Evolutionary conservation across 768 basidiomycete genomes (phyloP).

Genomic region (Grammothele lineata): DNA sequence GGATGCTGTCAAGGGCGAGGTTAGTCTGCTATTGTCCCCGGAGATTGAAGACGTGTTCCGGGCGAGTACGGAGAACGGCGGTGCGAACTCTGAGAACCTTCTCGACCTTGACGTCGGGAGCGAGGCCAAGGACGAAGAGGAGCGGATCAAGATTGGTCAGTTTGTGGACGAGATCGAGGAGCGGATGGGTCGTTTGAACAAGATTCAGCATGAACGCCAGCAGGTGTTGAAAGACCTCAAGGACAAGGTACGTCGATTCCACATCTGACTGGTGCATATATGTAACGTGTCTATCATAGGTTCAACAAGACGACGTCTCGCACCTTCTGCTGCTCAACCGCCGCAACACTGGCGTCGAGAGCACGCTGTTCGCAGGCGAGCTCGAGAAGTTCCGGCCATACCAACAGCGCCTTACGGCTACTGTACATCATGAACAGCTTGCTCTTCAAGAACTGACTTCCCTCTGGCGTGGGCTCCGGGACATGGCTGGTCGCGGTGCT

Average conservation of each 20-base stretch:
- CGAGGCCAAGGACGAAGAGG: constrained; percentile 57
- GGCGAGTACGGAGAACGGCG: constrained; percentile 41
- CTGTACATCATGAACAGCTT: constrained; percentile 71
- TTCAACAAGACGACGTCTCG: constrained; percentile 95
- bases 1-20: constrained; percentile 63
- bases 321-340: constrained; percentile 89
- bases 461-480: constrained; percentile 72
- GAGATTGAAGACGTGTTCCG: constrained; percentile 61
- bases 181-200: constrained; percentile 67
- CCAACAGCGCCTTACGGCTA: constrained; percentile 75
- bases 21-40: constrained; percentile 55
- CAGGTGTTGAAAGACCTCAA: constrained; percentile 93
- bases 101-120: constrained; percentile 71
- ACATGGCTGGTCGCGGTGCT: constrained; percentile 69
- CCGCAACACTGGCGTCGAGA: constrained; percentile 77
- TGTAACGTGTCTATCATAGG: constrained; percentile 36
- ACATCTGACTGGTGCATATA: too few relatives aligned
- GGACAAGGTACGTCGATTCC: constrained; percentile 64
- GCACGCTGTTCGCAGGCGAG: constrained; percentile 86
- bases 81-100: constrained; percentile 38
- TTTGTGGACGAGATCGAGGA: constrained; percentile 77
- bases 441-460: constrained; percentile 69
- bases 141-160: constrained; percentile 61
- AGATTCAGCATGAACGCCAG: constrained; percentile 79
- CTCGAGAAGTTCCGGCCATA: constrained; percentile 95